Evolutionary conservation across 2,329 filamentous ascomycete genomes (phyloP).

Genomic region (Scedosporium boydii): DNA sequence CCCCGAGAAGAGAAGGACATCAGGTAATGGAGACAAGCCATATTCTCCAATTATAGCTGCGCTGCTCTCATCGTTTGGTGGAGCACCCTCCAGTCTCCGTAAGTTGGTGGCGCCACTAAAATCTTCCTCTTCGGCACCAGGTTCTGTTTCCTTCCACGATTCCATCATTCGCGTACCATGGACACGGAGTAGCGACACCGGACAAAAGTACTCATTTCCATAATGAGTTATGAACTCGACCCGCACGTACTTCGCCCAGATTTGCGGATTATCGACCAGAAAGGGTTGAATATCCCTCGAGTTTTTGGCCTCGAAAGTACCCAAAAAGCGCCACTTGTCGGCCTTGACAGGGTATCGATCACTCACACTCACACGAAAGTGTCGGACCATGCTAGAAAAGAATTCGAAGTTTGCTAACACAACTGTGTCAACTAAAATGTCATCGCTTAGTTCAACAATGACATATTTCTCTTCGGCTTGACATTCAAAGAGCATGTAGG

Average conservation of each 20-base stretch:
- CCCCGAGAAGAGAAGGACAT: too few species aligned
- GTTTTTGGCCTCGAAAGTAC: constrained; percentile 84
- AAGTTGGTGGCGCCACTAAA: constrained; percentile 19
- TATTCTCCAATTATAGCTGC: too few species aligned
- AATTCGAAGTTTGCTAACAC: constrained; percentile 99
- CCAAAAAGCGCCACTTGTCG: constrained; percentile 85
- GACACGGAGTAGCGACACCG: constrained; percentile 78
- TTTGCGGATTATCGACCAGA: constrained; percentile 84
- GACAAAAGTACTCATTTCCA: constrained; percentile 94
- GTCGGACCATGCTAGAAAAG: constrained; percentile 93
- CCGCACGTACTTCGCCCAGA: constrained; percentile 88
- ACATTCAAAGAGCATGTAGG: constrained; percentile 95
- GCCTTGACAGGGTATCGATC: constrained; percentile 89
- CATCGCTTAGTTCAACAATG: constrained; percentile 86
- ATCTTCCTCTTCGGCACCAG: constrained; percentile 52
- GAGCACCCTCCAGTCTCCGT: neutral
- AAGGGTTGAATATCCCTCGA: constrained; percentile 92
- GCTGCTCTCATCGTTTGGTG: neutral
- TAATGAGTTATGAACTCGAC: constrained; percentile 91
- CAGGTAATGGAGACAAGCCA: too few species aligned
- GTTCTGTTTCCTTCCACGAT: constrained; percentile 77
- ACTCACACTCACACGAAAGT: constrained; percentile 84
- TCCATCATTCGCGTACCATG: constrained; percentile 97
- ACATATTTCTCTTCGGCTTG: constrained; percentile 81
- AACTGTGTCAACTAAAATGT: constrained; percentile 80